Evolutionary conservation across 257 asterid genomes (phyloP).

Genomic region (Nicotiana noctiflora): DNA sequence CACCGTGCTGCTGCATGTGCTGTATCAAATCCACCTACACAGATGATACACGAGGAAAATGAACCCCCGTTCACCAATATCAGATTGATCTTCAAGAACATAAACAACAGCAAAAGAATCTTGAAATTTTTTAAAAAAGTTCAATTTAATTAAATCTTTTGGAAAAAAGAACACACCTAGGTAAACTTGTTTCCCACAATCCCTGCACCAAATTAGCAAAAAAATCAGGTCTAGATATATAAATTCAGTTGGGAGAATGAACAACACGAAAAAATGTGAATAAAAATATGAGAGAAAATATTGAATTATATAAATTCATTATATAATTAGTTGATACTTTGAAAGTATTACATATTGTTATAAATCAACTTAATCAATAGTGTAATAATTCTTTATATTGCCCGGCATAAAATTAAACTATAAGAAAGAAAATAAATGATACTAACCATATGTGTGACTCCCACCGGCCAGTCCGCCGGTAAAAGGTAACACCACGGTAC

Average conservation of each 20-base stretch:
- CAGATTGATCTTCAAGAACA: background rate
- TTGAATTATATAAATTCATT: too few relatives aligned
- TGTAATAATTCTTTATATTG: too few relatives aligned
- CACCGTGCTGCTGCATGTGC: conserved; percentile 99
- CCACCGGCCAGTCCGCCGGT: conserved; percentile 63
- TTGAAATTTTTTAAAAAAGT: background rate
- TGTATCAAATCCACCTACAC: conserved; percentile 88
- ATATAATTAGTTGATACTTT: too few relatives aligned
- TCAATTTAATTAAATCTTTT: background rate
- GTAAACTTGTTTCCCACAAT: conserved; percentile 96
- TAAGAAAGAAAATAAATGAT: background rate
- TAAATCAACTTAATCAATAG: background rate
- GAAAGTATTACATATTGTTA: too few relatives aligned
- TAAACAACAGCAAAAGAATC: background rate
- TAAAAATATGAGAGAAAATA: too few relatives aligned
- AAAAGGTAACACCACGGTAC: conserved; percentile 52
- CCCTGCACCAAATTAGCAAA: conserved; percentile 43
- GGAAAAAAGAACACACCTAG: conserved; percentile 35
- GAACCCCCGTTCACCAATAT: background rate
- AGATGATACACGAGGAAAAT: conserved; percentile 2
- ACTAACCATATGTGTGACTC: conserved; percentile 51
- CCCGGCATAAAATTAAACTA: too few relatives aligned
- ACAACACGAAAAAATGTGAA: background rate
- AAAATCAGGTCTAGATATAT: background rate
- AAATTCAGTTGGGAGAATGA: background rate